These are phyloP conservation scores for Xylariaceae sp. DNA, from an alignment of 2,329 filamentous ascomycete genomes.

Conservation along the genomic window DNA sequence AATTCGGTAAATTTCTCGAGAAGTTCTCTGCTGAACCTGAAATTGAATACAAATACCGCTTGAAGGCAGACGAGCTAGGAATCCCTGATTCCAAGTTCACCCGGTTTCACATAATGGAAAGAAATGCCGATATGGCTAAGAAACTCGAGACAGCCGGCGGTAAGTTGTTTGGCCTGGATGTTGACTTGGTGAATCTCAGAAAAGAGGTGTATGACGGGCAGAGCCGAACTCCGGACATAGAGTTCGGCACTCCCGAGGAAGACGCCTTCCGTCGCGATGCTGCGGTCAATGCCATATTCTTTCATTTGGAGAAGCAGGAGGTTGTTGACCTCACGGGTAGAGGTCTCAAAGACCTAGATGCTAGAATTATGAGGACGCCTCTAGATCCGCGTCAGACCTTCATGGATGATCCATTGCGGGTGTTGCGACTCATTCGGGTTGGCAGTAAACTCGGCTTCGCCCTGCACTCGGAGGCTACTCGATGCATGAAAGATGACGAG, in stretches of 20 bases:
- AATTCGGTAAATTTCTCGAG: slow-evolving; percentile 16
- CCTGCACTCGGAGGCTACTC: not conserved
- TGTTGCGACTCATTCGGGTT: slow-evolving; percentile 17
- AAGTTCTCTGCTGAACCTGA: slow-evolving; percentile 6
- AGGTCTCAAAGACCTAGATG: slow-evolving; percentile 14
- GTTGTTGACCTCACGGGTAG: slow-evolving; percentile 14
- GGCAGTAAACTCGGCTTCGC: slow-evolving; percentile 13
- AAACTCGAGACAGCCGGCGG: slow-evolving; percentile 17
- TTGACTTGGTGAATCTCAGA: slow-evolving; percentile 16
- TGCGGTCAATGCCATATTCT: slow-evolving; percentile 15
- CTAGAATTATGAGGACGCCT: slow-evolving; percentile 17
- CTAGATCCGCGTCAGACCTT: slow-evolving; percentile 16
- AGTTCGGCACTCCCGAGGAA: slow-evolving; percentile 11
- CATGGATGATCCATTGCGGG: slow-evolving; percentile 16
- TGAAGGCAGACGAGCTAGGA: slow-evolving; percentile 4
- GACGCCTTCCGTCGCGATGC: slow-evolving; percentile 21
- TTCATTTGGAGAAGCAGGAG: slow-evolving; percentile 9
- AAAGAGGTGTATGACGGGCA: slow-evolving; percentile 13
- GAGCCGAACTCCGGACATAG: slow-evolving; percentile 11
- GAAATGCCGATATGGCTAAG: slow-evolving; percentile 10
- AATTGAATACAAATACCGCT: slow-evolving; percentile 6
- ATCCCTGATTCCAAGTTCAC: slow-evolving; percentile 14
- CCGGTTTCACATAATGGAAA: slow-evolving; percentile 11
- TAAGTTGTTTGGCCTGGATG: slow-evolving; percentile 14
- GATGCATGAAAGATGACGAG: slow-evolving; percentile 6